Base-by-base conservation (phyloP, 305 asterid genomes). In the Fraxinus albicans region DNA sequence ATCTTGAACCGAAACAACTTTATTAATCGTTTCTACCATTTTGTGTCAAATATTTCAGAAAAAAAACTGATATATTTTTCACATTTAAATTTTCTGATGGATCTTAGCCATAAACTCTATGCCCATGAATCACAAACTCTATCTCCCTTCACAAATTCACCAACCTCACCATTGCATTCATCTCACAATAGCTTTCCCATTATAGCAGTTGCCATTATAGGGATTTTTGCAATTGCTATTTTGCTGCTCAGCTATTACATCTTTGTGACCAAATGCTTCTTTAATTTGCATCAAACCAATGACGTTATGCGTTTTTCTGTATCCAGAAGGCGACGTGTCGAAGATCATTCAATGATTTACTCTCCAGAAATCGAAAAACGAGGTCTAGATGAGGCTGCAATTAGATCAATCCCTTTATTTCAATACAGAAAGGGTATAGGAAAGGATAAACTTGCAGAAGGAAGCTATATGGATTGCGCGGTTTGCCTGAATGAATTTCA, bases 401-500 rank as follows among this genome's bases (percentile, higher is more conserved):
- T 90, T 44, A 81, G 91, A 2, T 81, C 90, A 63, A 89, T 90
- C 69, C 93, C 93, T 8, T 29, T 60, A 3, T 78, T 80, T 29
- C 79, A 50, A 13, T 90, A 78, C 89, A 76, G 81, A 81, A 86
- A 83, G 60, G 29, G 63, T 67, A 85, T 78, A 35, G 83, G 25
- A 58, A 40, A 75, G 34, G 79, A 80, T 47, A 77, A 25, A 13
- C 17, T 7, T 12, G 77, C 53, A 73, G 86, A 79, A 31, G 83
- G 35, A 44, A 34, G 36, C 23, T 29, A 9, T n/a, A 44, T 80
- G 21, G 92, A 90, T 55, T 90, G 93, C 40, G 85, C 88, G 15
- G 90, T 90, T 76, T 90, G 93, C 76, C 83, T 90, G 82, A 89
- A 82, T 31, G 92, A 90, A 44, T 90, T 90, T 83, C 86, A 84